Percentiles rank a stretch among this genome's conserved stretches.
These are phyloP conservation scores for Xylariaceae sp. DNA, from an alignment of 2,329 filamentous ascomycete genomes.

Conservation along the genomic window DNA sequence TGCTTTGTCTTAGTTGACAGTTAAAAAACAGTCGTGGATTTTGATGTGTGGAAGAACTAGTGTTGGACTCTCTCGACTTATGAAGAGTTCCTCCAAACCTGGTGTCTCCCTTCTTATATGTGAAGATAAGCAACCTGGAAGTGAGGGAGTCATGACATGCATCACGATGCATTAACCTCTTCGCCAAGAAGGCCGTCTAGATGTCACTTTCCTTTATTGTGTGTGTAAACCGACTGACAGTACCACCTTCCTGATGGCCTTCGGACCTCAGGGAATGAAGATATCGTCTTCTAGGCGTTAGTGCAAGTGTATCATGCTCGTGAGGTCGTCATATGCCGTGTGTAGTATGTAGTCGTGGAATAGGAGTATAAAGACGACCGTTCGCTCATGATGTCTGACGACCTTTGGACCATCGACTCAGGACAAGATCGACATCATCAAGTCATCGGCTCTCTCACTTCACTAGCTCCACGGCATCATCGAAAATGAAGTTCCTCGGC, in stretches of 20 bases:
- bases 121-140: not conserved
- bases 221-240: constrained; percentile 7
- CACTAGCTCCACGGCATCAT: constrained; percentile 3
- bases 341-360: not conserved
- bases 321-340: not conserved
- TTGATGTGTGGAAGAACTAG: not conserved
- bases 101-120: not conserved
- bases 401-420: constrained; percentile 15
- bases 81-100: not conserved
- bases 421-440: constrained; percentile 20
- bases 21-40: not conserved
- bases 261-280: constrained; percentile 5
- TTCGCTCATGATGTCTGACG: constrained; percentile 9
- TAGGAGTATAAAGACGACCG: constrained; percentile 19
- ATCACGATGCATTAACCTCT: constrained; percentile 8
- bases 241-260: constrained; percentile 17
- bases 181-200: constrained; percentile 6
- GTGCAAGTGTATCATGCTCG: not conserved
- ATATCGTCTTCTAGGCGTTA: constrained; percentile 8
- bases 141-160: constrained; percentile 4
- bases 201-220: constrained; percentile 23
- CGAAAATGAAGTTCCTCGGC: constrained; percentile 38
- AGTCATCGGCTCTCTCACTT: constrained; percentile 11
- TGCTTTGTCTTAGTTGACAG: not conserved
- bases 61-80: not conserved